These are phyloP conservation scores for Phytophthora pini DNA, from an alignment of 352 stramenopile genomes.

Conservation along the genomic window DNA sequence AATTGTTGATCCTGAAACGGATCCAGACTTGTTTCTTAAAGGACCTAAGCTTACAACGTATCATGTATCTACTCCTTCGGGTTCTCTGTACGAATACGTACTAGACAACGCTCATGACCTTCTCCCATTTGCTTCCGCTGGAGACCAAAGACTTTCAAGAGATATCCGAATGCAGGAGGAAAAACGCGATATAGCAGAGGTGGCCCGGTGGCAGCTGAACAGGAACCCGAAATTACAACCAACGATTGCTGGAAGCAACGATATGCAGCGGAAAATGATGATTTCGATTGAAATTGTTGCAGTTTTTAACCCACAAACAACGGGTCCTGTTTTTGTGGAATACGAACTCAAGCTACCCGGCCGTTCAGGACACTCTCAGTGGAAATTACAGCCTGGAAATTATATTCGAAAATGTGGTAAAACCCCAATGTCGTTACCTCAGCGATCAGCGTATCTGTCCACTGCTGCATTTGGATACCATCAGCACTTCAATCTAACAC, in stretches of 20 bases:
- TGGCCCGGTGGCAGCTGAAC: constrained; percentile 41
- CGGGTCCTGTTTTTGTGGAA: constrained; percentile 35
- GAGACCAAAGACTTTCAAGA: constrained; percentile 47
- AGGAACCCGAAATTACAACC: constrained; percentile 4
- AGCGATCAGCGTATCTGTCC: constrained; percentile 13
- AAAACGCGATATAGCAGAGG: constrained; percentile 31
- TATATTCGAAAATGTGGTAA: constrained; percentile 9
- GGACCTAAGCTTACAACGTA: constrained; percentile 60
- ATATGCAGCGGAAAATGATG: constrained; percentile 17
- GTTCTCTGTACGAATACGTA: constrained; percentile 62
- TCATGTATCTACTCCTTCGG: constrained; percentile 31
- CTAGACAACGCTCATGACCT: constrained; percentile 69
- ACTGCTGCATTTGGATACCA: constrained; percentile 30
- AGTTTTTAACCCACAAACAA: constrained; percentile 34
- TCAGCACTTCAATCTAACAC: constrained; percentile 33
- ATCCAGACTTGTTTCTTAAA: constrained; percentile 39
- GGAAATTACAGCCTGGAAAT: constrained; percentile 27
- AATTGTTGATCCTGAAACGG: constrained; percentile 40
- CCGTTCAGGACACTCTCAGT: constrained; percentile 13
- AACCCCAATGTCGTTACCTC: constrained; percentile 30
- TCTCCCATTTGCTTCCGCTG: constrained; percentile 38
- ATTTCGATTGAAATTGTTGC: constrained; percentile 37
- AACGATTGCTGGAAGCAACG: background rate
- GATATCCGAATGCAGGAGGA: constrained; percentile 60
- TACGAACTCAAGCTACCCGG: constrained; percentile 30